Conservation (phyloP, 176 grass and related monocot species). For the Avena atlantica region DNA sequence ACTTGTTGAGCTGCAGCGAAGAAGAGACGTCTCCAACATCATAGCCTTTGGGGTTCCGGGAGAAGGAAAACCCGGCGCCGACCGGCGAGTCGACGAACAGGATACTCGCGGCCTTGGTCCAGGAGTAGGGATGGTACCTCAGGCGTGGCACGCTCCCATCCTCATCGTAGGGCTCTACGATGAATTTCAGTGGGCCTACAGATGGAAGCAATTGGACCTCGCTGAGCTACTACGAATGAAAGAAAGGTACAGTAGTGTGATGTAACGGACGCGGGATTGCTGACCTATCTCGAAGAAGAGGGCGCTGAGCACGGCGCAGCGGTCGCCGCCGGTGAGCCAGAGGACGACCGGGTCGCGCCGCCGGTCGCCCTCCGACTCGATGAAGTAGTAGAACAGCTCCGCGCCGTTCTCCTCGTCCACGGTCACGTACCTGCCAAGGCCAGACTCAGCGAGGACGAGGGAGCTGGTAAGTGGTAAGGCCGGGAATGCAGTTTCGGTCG, state of each 20-base stretch:
- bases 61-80: constrained; percentile 26
- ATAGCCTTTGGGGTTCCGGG: neutral
- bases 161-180: neutral
- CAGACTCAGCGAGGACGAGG: too few relatives aligned
- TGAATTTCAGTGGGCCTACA: neutral
- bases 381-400: constrained; percentile 47
- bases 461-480: too few relatives aligned
- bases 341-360: too few relatives aligned
- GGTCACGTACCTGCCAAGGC: neutral
- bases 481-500: too few relatives aligned
- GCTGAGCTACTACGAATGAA: too few relatives aligned
- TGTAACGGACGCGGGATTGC: neutral
- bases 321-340: too few relatives aligned
- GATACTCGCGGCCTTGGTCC: neutral
- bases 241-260: too few relatives aligned
- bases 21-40: neutral
- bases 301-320: constrained; percentile 12
- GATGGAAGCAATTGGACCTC: neutral
- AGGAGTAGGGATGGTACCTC: neutral
- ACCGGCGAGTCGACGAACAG: neutral
- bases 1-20: neutral
- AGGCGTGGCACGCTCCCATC: neutral
- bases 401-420: constrained; percentile 19
- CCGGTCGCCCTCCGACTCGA: too few relatives aligned
- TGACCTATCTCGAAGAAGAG: constrained; percentile 31